Evolutionary conservation across 371 early-diverging fungal species (phyloP).

Genomic region (Mycotypha africana): DNA sequence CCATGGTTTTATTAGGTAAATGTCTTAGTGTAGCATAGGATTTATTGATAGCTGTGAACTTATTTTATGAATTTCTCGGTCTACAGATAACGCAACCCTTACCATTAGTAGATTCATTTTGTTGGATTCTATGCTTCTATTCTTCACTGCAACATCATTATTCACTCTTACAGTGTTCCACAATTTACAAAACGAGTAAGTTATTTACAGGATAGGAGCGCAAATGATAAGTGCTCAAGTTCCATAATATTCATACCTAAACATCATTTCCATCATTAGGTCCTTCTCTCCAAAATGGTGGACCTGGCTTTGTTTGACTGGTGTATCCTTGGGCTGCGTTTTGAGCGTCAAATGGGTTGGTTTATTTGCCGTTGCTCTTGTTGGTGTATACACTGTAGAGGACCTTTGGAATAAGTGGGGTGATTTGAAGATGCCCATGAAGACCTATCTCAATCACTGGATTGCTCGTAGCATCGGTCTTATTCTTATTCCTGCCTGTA

Average conservation of each 20-base stretch:
- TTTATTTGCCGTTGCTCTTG: constrained; percentile 89
- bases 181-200: constrained; percentile 64
- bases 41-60: neutral
- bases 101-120: constrained; percentile 96
- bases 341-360: constrained; percentile 99
- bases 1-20: constrained; percentile 78
- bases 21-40: neutral
- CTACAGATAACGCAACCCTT: constrained; percentile 76
- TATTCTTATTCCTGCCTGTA: constrained; percentile 79
- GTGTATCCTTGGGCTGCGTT: constrained; percentile 88
- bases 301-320: constrained; percentile 84
- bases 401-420: constrained; percentile 94
- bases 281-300: constrained; percentile 86
- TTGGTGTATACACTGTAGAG: constrained; percentile 93
- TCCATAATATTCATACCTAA: no score
- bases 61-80: neutral
- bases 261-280: no score
- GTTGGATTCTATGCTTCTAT: constrained; percentile 96
- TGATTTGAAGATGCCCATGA: constrained; percentile 71
- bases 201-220: no score
- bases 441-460: constrained; percentile 74
- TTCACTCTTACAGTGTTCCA: constrained; percentile 76
- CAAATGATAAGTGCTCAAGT: neutral
- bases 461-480: constrained; percentile 72
- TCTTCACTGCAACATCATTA: constrained; percentile 84